phyloP scores from a whole-genome alignment of 164 flowering plant species.

The Pachysandra terminalis region DNA sequence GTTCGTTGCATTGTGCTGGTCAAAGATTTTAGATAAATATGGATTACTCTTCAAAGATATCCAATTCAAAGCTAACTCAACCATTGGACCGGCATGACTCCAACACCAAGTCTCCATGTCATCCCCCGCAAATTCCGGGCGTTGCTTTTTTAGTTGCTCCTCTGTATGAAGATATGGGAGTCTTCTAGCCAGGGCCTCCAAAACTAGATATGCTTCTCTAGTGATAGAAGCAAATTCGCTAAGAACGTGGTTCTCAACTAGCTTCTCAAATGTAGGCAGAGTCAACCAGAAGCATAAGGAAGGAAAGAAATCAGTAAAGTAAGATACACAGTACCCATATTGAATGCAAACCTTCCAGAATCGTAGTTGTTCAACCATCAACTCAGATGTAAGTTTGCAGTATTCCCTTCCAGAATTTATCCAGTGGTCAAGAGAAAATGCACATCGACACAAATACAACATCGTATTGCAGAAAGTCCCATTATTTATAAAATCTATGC shows the following conservation, averaged over 20 bases:
- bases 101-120: slow-evolving; percentile 65
- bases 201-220: slow-evolving; percentile 66
- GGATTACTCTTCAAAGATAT: slow-evolving; percentile 33
- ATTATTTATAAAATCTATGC: slow-evolving; percentile 46
- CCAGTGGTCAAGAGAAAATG: slow-evolving; percentile 67
- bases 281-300: slow-evolving; percentile 76
- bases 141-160: slow-evolving; percentile 16
- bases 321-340: slow-evolving; percentile 64
- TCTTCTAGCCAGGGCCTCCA: slow-evolving; percentile 61
- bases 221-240: slow-evolving; percentile 61
- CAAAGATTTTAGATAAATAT: slow-evolving; percentile 24
- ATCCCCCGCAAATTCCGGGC: slow-evolving; percentile 17
- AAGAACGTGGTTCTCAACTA: slow-evolving; percentile 48
- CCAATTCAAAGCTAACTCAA: slow-evolving; percentile 82
- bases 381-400: slow-evolving; percentile 55
- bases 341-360: slow-evolving; percentile 81
- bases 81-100: slow-evolving; percentile 65
- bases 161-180: slow-evolving; percentile 59
- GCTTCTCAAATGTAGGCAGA: slow-evolving; percentile 60
- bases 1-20: slow-evolving; percentile 11
- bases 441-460: slow-evolving; percentile 52
- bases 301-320: slow-evolving; percentile 62
- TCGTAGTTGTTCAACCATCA: slow-evolving; percentile 82
- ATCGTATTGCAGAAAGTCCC: slow-evolving; percentile 50
- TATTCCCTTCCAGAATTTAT: slow-evolving; percentile 52